phyloP scores from a whole-genome alignment of 1,284 basidiomycete species.

The Tilletia caries region DNA sequence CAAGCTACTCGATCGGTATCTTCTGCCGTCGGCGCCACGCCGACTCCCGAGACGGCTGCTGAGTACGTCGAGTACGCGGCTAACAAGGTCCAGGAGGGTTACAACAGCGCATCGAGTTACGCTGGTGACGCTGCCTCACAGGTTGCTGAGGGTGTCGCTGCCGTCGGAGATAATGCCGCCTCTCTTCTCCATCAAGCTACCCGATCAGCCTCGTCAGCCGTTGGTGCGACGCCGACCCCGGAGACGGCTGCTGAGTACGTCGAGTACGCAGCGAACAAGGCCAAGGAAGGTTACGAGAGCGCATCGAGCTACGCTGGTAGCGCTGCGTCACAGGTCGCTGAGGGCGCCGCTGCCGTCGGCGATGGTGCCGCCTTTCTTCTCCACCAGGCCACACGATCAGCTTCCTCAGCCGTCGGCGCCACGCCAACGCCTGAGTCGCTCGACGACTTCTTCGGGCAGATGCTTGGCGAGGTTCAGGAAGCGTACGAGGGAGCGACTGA shows the following conservation, averaged over 20 bases:
- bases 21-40: constrained; percentile 12
- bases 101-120: constrained; percentile 4
- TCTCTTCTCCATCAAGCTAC: neutral
- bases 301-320: neutral
- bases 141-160: neutral
- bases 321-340: neutral
- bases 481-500: no score
- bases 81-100: neutral
- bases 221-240: neutral
- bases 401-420: neutral
- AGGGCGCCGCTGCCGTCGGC: neutral
- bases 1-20: neutral
- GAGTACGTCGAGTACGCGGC: constrained; percentile 6
- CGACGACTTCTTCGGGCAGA: no score
- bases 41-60: neutral
- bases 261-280: neutral
- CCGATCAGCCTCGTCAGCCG: neutral
- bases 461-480: no score
- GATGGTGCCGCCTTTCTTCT: neutral
- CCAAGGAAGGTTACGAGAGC: neutral
- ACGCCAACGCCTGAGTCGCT: no score
- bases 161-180: neutral
- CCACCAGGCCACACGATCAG: neutral
- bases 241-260: neutral
- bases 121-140: neutral